Evolutionary conservation across 2,329 filamentous ascomycete genomes (phyloP), one percentile per base, ranked within the genome.

Genomic region (Fusarium subglutinans): DNA sequence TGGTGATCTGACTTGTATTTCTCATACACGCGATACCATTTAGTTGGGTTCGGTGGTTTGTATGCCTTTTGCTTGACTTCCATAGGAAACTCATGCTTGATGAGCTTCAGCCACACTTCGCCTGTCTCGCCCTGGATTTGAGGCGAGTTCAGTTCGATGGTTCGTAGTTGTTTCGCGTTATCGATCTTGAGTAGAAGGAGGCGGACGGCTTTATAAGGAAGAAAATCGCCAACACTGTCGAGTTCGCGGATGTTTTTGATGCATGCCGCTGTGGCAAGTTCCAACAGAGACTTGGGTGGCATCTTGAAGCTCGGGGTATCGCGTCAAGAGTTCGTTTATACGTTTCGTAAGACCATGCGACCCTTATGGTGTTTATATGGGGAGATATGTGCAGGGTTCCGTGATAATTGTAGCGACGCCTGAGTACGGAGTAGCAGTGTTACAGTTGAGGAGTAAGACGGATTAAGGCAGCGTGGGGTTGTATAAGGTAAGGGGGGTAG

Each of bases 11-110:
- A 85, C 73, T 89, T 87, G 79, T 95, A 91, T 72, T 90, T 90
- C 73, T 87, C 85, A 83, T 97, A 98, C 20, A 97, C 87, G 63
- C 92, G 90, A 80, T 92, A 90, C 95, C 95, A 98, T 68, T 90
- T 90, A 41, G 86, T 85, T 0, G 92, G 90, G 71, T 94, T 88
- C 63, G 87, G 87, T 1, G 93, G 93, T 30, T 90, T 85, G 75
- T 91, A 89, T 33, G 90, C 88, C 79, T 92, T 90, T 51, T 85
- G 84, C 47, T 91, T 86, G 72, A 84, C 83, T 81, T 90, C 92
- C 63, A 89, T 84, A 5, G 91, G 90, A 70, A 98, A 93, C 77
- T 98, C 91, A 54, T 91, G 90, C 58, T 90, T 88, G 81, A 98
- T 96, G 78, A 98, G 89, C 35, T 89, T 88, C 47, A 90, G 83